Percentiles rank a stretch among this genome's conserved stretches.
phyloP scores from a whole-genome alignment of 768 basidiomycete species.

The Clavulina sp. region DNA sequence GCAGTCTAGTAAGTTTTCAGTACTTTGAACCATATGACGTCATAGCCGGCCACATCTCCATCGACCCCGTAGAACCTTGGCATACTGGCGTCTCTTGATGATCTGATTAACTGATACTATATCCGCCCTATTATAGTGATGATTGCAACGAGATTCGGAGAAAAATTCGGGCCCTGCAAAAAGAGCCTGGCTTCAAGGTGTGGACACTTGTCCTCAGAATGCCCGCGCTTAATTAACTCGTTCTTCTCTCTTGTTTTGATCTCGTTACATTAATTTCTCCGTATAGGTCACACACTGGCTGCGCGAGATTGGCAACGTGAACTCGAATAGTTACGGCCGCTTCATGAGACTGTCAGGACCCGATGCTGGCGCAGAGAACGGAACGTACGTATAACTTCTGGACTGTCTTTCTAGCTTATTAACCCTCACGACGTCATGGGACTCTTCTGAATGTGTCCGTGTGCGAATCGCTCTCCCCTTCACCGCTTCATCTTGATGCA shows the following conservation, averaged over 20 bases:
- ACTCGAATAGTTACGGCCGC: constrained; percentile 27
- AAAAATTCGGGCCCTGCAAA: constrained; percentile 27
- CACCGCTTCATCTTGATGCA: too few relatives aligned
- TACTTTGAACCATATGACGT: too few relatives aligned
- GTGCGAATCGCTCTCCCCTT: too few relatives aligned
- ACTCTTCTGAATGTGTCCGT: background rate
- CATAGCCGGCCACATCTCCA: too few relatives aligned
- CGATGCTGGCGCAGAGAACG: constrained; percentile 25
- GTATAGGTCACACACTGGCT: constrained; percentile 31
- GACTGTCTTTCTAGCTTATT: constrained; percentile 8
- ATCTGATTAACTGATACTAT: too few relatives aligned
- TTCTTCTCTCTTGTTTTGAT: constrained; percentile 12
- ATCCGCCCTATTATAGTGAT: constrained; percentile 22
- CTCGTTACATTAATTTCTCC: too few relatives aligned
- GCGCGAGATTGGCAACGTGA: constrained; percentile 28
- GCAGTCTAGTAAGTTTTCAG: too few relatives aligned
- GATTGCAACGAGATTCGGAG: constrained; percentile 30
- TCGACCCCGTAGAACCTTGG: too few relatives aligned
- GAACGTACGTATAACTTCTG: constrained; percentile 29
- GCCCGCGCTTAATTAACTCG: background rate
- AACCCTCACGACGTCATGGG: background rate
- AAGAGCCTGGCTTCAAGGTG: constrained; percentile 29
- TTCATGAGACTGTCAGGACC: constrained; percentile 29
- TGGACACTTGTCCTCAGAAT: background rate
- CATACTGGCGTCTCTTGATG: too few relatives aligned